Evolutionary conservation across 2,329 filamentous ascomycete genomes (phyloP).

Genomic region (Escovopsis weberi): DNA sequence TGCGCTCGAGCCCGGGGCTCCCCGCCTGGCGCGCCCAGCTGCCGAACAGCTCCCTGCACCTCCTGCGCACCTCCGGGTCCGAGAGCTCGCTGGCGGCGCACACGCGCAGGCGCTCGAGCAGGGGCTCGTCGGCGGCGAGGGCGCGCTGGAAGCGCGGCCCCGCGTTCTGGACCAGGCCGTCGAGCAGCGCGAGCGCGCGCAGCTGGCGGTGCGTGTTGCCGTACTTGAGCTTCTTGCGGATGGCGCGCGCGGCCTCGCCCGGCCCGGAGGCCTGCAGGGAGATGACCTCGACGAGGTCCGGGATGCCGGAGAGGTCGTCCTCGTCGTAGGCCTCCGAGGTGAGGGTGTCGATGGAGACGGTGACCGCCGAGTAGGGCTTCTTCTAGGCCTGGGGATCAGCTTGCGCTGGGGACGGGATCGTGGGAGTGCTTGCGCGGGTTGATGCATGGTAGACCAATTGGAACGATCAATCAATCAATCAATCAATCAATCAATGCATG

Average conservation of each 20-base stretch:
- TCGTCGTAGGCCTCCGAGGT: conserved; percentile 83
- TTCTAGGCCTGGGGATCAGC: conserved; percentile 17
- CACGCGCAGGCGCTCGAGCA: conserved; percentile 81
- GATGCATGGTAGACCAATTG: too few species aligned
- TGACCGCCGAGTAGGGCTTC: conserved; percentile 85
- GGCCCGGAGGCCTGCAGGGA: conserved; percentile 78
- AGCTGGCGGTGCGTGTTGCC: conserved; percentile 88
- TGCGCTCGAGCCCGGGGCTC: conserved; percentile 63
- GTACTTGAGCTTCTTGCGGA: conserved; percentile 98
- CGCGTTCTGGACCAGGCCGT: conserved; percentile 89
- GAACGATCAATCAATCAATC: too few species aligned
- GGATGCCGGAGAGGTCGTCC: conserved; percentile 81
- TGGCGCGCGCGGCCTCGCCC: conserved; percentile 74
- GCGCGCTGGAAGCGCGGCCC: conserved; percentile 72
- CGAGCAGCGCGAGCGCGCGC: conserved; percentile 73
- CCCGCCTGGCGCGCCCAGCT: conserved; percentile 81
- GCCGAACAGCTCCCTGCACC: conserved; percentile 74
- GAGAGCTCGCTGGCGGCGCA: conserved; percentile 75
- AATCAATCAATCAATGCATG: too few species aligned
- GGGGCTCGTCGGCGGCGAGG: conserved; percentile 69
- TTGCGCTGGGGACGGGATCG: too few species aligned
- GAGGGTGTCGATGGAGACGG: conserved; percentile 79
- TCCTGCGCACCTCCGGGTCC: conserved; percentile 72
- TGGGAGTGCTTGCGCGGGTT: too few species aligned
- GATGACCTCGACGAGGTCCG: conserved; percentile 88